Evolutionary conservation across 78 protist genomes (phyloP).

Genomic region (Goniomonas avonlea): DNA sequence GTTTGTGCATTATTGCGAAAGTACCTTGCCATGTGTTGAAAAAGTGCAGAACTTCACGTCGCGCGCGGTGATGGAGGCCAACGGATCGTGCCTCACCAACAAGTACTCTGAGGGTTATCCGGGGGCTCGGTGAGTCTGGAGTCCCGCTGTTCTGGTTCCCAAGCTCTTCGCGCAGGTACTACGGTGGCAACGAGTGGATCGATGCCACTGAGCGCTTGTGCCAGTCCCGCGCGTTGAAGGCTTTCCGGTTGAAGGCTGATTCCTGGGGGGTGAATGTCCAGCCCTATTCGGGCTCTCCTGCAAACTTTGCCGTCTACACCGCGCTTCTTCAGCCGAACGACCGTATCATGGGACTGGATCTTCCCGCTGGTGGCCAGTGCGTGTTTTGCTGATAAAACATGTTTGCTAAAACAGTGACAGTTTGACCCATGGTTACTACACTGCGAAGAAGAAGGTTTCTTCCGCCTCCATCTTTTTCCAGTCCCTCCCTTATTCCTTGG

Average conservation of each 20-base stretch:
- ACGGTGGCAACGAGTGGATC: slow-evolving; percentile 95
- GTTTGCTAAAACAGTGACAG: too few relatives aligned
- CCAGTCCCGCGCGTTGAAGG: slow-evolving; percentile 85
- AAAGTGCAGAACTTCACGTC: slow-evolving; percentile 88
- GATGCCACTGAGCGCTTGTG: slow-evolving; percentile 84
- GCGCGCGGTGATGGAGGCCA: slow-evolving; percentile 90
- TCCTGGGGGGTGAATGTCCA: slow-evolving; percentile 99
- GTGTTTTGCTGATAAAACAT: too few relatives aligned
- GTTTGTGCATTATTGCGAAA: background rate
- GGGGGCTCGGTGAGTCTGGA: slow-evolving; percentile 59
- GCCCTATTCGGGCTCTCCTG: slow-evolving; percentile 73
- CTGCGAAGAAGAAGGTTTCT: slow-evolving; percentile 81
- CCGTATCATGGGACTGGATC: slow-evolving; percentile 97
- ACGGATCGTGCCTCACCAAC: slow-evolving; percentile 94
- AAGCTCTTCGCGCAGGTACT: slow-evolving; percentile 65
- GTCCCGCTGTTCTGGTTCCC: background rate
- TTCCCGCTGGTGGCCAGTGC: slow-evolving; percentile 95
- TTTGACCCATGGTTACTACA: slow-evolving; percentile 92
- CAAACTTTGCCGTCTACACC: slow-evolving; percentile 90
- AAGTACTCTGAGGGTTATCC: slow-evolving; percentile 99
- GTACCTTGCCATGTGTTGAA: background rate
- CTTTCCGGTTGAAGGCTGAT: slow-evolving; percentile 70
- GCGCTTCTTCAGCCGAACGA: slow-evolving; percentile 93
- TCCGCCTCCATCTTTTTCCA: slow-evolving; percentile 94
- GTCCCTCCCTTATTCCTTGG: slow-evolving; percentile 91